Evolutionary conservation across 1,284 basidiomycete genomes (phyloP), one percentile per base, ranked within the genome.

Genomic region (Moniliella sp.): DNA sequence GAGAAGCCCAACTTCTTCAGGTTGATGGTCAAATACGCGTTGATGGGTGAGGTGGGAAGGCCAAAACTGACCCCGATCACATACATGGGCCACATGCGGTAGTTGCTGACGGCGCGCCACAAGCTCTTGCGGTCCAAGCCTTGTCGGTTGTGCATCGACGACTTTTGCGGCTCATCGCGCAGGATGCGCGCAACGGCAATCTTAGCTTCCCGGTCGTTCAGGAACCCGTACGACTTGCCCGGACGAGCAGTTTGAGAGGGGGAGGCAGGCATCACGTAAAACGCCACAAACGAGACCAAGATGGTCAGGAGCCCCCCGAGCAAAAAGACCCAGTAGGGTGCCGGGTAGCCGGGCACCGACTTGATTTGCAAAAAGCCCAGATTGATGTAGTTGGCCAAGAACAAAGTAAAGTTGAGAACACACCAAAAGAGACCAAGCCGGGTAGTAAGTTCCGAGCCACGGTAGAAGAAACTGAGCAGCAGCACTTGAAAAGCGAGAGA

Each of bases 361-460:
- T 71, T 61, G 59, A 78, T 66, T 27, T 66, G 67, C 9, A 78
- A 61, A 14, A 75, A 66, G 2, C 74, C 74, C 11, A 67, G 71
- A 0, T 72, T 74, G 4, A 76, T 49, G 61, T 77, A 76, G 31
- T 67, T 68, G n/a, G 64, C 66, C 0, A 71, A 27, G 23, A 76
- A 69, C 12, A 56, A 60, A 34, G 67, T 67, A 5, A 70, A 36
- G 40, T 69, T 64, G 12, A 67, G 66, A 21, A 74, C 42, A n/a
- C 73, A 68, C 74, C 73, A 76, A 61, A 76, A 76, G 28, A 69
- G 57, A 0, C 72, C 68, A 4, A 77, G 62, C 2, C 75, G 70
- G 28, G 76, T 53, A 0, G 75, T 74, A 1, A 78, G 48, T 33
- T 63, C 58, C 5, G 28, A 21, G 7, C 32, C 33, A 7, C 34